Percentiles rank a stretch among this genome's conserved stretches.
Evolutionary conservation across 441 rosid species (phyloP).

Genomic region (Pelargonium citronellum): DNA sequence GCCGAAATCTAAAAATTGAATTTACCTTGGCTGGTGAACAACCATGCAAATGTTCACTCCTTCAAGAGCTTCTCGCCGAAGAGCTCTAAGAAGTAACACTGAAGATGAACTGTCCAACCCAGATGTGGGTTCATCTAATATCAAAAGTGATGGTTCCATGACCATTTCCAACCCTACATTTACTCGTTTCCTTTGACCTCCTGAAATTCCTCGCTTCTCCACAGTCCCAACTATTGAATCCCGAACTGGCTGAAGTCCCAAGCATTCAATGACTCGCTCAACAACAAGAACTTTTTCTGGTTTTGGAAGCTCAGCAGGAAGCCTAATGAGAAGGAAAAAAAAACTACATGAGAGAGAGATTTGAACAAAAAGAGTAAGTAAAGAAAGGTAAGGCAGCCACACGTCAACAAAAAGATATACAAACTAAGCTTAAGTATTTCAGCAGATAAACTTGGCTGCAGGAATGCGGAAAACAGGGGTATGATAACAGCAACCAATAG

Average conservation of each 20-base stretch:
- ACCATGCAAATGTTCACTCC: conserved; percentile 96
- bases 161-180: conserved; percentile 99
- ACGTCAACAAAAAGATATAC: not conserved
- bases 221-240: conserved; percentile 93
- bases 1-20: not conserved
- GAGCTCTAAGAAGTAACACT: conserved; percentile 78
- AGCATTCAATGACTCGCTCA: conserved; percentile 83
- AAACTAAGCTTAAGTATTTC: not conserved
- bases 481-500: not conserved
- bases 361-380: not conserved
- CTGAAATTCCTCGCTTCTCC: conserved; percentile 92
- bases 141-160: conserved; percentile 96
- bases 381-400: conserved; percentile 9
- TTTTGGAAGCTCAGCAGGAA: conserved; percentile 66
- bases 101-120: conserved; percentile 98
- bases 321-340: conserved; percentile 35
- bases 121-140: conserved; percentile 96
- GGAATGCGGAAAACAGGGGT: conserved; percentile 10
- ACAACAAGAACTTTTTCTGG: conserved; percentile 78
- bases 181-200: conserved; percentile 94
- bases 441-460: not conserved
- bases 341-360: conserved; percentile 7
- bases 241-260: conserved; percentile 73
- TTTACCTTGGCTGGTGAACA: conserved; percentile 88
- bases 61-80: conserved; percentile 97